Conservation (phyloP, 257 asterid species). For the Perilla frutescens region DNA sequence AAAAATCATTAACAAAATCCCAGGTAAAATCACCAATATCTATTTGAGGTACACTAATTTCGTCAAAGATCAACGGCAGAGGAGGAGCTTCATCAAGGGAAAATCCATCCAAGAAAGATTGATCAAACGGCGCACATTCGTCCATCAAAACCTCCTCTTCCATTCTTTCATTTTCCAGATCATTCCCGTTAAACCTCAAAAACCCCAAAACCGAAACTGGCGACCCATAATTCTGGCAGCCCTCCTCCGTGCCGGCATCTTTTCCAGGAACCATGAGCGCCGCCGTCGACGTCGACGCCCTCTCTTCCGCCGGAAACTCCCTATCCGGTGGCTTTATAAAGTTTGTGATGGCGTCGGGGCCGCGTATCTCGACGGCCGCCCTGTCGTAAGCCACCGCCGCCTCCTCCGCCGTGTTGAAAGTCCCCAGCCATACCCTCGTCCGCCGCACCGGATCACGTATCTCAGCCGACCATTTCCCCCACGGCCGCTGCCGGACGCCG, state of each 20-base stretch:
- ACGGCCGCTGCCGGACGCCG: conserved; percentile 80
- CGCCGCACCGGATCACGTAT: conserved; percentile 66
- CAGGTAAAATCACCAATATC: conserved; percentile 39
- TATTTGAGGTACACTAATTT: conserved; percentile 12
- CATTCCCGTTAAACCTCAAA: not conserved
- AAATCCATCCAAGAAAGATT: conserved; percentile 37
- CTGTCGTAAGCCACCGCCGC: conserved; percentile 74
- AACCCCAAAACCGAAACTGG: conserved; percentile 65
- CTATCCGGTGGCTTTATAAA: conserved; percentile 45
- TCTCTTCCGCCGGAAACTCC: not conserved
- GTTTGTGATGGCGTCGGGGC: conserved; percentile 63
- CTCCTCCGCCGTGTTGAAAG: conserved; percentile 75
- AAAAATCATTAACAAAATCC: conserved; percentile 49
- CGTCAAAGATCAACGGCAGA: conserved; percentile 48
- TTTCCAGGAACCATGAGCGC: conserved; percentile 22
- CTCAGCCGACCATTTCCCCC: conserved; percentile 96
- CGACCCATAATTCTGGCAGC: conserved; percentile 41
- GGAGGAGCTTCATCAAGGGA: conserved; percentile 46
- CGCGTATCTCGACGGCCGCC: conserved; percentile 66
- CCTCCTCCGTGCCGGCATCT: conserved; percentile 44
- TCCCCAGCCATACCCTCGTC: conserved; percentile 74
- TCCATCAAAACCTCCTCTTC: conserved; percentile 34
- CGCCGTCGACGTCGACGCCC: not conserved
- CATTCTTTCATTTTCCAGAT: not conserved
- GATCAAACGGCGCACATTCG: conserved; percentile 50